phyloP scores from a whole-genome alignment of 495 filamentous ascomycete genomes.

The Talaromyces borbonicus region DNA sequence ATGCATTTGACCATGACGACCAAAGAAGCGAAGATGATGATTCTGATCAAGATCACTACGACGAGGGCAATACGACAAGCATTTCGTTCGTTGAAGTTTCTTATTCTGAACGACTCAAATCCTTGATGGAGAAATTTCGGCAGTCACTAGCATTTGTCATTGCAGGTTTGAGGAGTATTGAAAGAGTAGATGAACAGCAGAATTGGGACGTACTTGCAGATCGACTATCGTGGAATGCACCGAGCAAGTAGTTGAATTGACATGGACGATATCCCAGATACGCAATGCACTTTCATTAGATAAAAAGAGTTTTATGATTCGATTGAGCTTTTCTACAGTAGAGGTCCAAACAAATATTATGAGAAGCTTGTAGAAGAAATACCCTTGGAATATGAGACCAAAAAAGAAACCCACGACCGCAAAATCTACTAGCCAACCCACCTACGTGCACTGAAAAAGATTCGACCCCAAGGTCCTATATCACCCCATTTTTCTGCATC shows the following conservation, averaged over 20 bases:
- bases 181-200: constrained; percentile 34
- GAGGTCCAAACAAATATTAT: background rate
- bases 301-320: background rate
- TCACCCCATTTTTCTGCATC: constrained; percentile 68
- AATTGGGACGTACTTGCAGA: constrained; percentile 46
- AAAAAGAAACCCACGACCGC: background rate
- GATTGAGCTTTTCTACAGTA: background rate
- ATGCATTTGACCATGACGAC: constrained; percentile 13
- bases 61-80: constrained; percentile 18
- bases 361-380: no score
- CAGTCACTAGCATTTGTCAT: constrained; percentile 31
- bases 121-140: constrained; percentile 33
- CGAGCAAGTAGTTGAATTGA: background rate
- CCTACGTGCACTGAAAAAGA: constrained; percentile 70
- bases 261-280: background rate
- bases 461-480: constrained; percentile 76
- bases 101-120: constrained; percentile 20
- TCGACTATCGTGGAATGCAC: constrained; percentile 24
- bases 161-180: constrained; percentile 35
- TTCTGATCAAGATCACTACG: constrained; percentile 9
- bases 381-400: no score
- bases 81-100: constrained; percentile 17
- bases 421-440: constrained; percentile 60
- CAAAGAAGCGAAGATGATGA: constrained; percentile 17
- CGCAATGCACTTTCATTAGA: background rate